These are phyloP conservation scores for Globisporangium cylindrosporum DNA, from an alignment of 352 stramenopile species.

Conservation along the genomic window DNA sequence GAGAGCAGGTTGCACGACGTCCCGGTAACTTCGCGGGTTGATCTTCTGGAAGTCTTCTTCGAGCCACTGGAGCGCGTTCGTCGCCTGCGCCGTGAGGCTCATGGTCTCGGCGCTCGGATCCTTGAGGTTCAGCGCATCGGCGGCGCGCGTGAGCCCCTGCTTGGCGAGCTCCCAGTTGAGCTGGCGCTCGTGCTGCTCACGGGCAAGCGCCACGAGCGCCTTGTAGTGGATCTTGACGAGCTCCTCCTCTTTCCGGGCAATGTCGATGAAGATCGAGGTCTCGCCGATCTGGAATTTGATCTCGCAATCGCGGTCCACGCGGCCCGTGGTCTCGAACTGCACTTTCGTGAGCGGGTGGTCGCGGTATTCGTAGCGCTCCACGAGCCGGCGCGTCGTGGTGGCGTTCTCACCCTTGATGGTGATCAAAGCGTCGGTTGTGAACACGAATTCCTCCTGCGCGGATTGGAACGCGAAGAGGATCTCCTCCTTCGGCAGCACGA, in stretches of 20 bases:
- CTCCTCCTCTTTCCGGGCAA: constrained; percentile 45
- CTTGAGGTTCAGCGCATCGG: constrained; percentile 35
- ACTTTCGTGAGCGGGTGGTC: constrained; percentile 32
- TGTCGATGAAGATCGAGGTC: constrained; percentile 43
- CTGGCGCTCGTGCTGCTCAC: constrained; percentile 36
- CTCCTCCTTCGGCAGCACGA: constrained; percentile 51
- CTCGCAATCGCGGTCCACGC: constrained; percentile 58
- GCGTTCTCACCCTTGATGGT: constrained; percentile 32
- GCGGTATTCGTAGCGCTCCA: constrained; percentile 39
- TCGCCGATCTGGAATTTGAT: constrained; percentile 59
- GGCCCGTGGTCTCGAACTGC: constrained; percentile 51
- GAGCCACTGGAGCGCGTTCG: constrained; percentile 26
- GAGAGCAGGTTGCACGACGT: constrained; percentile 20
- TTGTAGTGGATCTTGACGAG: constrained; percentile 52
- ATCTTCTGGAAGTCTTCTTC: constrained; percentile 27
- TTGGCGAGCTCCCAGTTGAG: constrained; percentile 35
- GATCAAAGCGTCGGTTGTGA: constrained; percentile 65
- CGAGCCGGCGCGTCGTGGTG: constrained; percentile 50
- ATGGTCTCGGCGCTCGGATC: constrained; percentile 10
- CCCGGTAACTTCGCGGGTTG: constrained; percentile 35
- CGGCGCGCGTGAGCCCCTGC: constrained; percentile 26
- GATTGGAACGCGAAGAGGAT: constrained; percentile 54
- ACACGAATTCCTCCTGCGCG: constrained; percentile 56
- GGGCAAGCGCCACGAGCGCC: constrained; percentile 35
- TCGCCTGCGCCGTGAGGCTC: constrained; percentile 27